Percentiles rank a stretch among this genome's conserved stretches.
Evolutionary conservation across 1,139 yeast species (phyloP).

Genomic region (Hanseniaspora gamundiae): DNA sequence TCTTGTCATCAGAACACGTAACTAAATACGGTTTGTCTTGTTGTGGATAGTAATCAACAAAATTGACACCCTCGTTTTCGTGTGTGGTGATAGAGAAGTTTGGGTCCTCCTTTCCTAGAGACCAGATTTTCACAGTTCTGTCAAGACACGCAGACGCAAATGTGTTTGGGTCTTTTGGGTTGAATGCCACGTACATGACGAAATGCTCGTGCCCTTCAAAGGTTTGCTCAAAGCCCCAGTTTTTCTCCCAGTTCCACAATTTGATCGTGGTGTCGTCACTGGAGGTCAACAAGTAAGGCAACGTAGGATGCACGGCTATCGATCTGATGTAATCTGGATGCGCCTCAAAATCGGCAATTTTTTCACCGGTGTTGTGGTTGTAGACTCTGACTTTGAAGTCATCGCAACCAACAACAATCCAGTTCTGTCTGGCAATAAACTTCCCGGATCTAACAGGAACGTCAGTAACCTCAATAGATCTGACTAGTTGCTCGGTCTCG

Average conservation of each 20-base stretch:
- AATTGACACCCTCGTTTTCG: slow-evolving; percentile 87
- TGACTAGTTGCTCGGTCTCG: slow-evolving; percentile 58
- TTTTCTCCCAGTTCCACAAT: slow-evolving; percentile 95
- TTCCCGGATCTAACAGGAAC: slow-evolving; percentile 94
- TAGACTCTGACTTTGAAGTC: slow-evolving; percentile 88
- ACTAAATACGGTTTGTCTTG: slow-evolving; percentile 93
- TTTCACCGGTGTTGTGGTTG: slow-evolving; percentile 92
- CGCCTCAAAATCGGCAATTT: slow-evolving; percentile 89
- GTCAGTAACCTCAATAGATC: slow-evolving; percentile 77
- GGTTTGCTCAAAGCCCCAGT: slow-evolving; percentile 81
- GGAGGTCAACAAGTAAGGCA: slow-evolving; percentile 78
- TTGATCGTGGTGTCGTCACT: slow-evolving; percentile 87
- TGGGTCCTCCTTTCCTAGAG: slow-evolving; percentile 78
- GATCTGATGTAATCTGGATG: slow-evolving; percentile 95
- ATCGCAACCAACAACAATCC: slow-evolving; percentile 95
- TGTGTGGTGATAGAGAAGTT: slow-evolving; percentile 88
- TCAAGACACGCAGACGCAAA: slow-evolving; percentile 96
- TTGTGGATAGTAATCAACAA: slow-evolving; percentile 91
- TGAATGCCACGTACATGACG: slow-evolving; percentile 88
- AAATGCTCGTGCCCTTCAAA: slow-evolving; percentile 95
- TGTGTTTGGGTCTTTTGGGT: slow-evolving; percentile 94
- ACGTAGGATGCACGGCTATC: slow-evolving; percentile 87
- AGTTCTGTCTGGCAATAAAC: slow-evolving; percentile 89
- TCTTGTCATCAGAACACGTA: slow-evolving; percentile 85
- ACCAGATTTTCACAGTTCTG: slow-evolving; percentile 94